phyloP scores from a whole-genome alignment of 768 basidiomycete genomes.

The Pholiota molesta region DNA sequence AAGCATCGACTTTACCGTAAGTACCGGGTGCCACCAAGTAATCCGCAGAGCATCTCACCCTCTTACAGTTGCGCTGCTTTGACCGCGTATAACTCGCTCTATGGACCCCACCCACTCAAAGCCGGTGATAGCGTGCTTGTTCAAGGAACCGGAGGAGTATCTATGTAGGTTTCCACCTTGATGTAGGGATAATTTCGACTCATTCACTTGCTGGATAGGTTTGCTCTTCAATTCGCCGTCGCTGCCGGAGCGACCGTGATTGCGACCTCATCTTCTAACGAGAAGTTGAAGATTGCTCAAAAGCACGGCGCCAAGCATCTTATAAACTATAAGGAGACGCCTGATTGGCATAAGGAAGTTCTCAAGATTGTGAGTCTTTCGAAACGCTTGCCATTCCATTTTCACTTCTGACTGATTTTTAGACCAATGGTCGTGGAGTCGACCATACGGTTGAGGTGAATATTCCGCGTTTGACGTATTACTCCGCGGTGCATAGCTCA shows the following conservation, averaged over 20 bases:
- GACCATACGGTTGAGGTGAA: conserved; percentile 41
- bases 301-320: conserved; percentile 55
- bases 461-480: not conserved
- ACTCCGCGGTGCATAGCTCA: not conserved
- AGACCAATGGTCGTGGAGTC: conserved; percentile 42
- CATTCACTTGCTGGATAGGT: conserved; percentile 31
- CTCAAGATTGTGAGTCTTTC: conserved; percentile 38
- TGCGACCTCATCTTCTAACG: conserved; percentile 67
- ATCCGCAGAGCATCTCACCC: not conserved
- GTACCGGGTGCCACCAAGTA: conserved; percentile 11
- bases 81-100: conserved; percentile 65
- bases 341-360: conserved; percentile 62
- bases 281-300: conserved; percentile 57
- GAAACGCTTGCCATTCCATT: too few species aligned
- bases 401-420: not conserved
- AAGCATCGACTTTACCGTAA: conserved; percentile 66
- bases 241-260: conserved; percentile 67
- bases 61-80: conserved; percentile 51
- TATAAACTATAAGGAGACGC: conserved; percentile 65
- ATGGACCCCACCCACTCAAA: conserved; percentile 51
- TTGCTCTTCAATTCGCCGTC: conserved; percentile 61
- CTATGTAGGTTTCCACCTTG: conserved; percentile 38
- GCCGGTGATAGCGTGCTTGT: conserved; percentile 63
- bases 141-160: conserved; percentile 61
- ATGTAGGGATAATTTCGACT: not conserved